phyloP scores from a whole-genome alignment of 129 eudicot species.

The Erigeron canadensis region DNA sequence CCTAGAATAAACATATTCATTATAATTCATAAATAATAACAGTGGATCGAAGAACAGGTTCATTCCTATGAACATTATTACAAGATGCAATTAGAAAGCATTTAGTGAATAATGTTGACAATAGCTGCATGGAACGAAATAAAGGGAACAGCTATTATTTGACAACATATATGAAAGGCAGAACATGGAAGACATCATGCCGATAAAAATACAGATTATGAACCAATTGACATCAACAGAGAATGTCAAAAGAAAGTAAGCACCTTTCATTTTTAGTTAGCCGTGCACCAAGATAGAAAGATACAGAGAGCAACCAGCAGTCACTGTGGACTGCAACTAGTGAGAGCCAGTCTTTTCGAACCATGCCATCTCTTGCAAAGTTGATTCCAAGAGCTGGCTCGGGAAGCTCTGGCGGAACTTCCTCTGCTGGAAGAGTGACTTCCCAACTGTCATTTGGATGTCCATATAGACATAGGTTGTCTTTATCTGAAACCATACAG shows the following conservation, averaged over 20 bases:
- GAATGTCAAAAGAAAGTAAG: slow-evolving; percentile 11
- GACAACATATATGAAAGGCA: not conserved
- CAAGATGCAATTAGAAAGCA: not conserved
- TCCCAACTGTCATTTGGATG: slow-evolving; percentile 85
- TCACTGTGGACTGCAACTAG: slow-evolving; percentile 89
- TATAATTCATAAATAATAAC: no score
- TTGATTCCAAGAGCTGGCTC: slow-evolving; percentile 95
- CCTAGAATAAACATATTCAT: no score
- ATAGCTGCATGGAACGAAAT: not conserved
- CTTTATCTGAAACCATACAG: slow-evolving; percentile 53
- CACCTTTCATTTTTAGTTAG: slow-evolving; percentile 79
- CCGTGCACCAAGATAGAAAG: slow-evolving; percentile 81
- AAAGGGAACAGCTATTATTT: no score
- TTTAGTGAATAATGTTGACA: not conserved
- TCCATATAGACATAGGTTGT: slow-evolving; percentile 87
- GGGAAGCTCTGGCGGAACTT: slow-evolving; percentile 89
- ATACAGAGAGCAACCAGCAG: slow-evolving; percentile 89
- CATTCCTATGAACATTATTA: not conserved
- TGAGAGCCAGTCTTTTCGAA: slow-evolving; percentile 78
- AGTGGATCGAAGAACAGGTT: no score
- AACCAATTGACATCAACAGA: not conserved
- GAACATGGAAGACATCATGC: not conserved
- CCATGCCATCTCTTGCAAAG: slow-evolving; percentile 84
- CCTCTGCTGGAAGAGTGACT: slow-evolving; percentile 84
- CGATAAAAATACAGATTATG: not conserved